Base-by-base conservation (phyloP, 75 land plant species). In the Gnetum montanum region DNA sequence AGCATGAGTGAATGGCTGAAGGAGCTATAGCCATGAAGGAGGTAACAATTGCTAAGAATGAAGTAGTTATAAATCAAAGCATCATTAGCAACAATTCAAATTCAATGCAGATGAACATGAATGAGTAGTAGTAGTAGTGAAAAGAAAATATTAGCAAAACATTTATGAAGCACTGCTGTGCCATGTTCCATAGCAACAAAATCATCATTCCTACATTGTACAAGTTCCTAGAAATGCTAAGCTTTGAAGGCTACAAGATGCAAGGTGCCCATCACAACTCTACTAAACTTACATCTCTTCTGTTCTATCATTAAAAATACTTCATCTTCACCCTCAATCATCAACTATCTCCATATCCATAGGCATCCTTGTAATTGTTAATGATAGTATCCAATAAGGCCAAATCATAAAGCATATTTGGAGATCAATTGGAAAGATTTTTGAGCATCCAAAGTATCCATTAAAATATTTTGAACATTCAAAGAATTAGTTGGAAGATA, bases 311-410 rank as follows among this genome's bases (percentile, higher is more conserved):
- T 33, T 83, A 80, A 65, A 67, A 65, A 33, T 84, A 83, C 49
- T 30, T 59, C 34, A 63, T 79, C 47, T 75, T 76, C 43, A 83
- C 87, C 52, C 57, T 80, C 20, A 84, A 83, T 35, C 66, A 65
- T n/a, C 87, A 83, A 63, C 80, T 67, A 19, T 83, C 0, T 51
- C 67, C 13, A 27, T 49, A 8, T 47, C 50, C 4, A 83, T 76
- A 6, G 76, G 84, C 64, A 69, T 83, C 27, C 34, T 83, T 24
- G 79, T 83, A n/a, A 79, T 83, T 54, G 87, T 83, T 24, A 80
- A 73, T 33, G 87, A 84, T 34, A 71, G 62, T 59, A 72, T 83
- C 34, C 73, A 83, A n/a, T n/a, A n/a, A n/a, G n/a, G n/a, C n/a
- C n/a, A n/a, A n/a, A n/a, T n/a, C n/a, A n/a, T n/a, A n/a, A n/a